A percentile compares a stretch with the other conserved stretches of the same genome.
These are phyloP conservation scores for Fraxinus quadrangulata DNA, from an alignment of 257 asterid genomes.

Conservation along the genomic window DNA sequence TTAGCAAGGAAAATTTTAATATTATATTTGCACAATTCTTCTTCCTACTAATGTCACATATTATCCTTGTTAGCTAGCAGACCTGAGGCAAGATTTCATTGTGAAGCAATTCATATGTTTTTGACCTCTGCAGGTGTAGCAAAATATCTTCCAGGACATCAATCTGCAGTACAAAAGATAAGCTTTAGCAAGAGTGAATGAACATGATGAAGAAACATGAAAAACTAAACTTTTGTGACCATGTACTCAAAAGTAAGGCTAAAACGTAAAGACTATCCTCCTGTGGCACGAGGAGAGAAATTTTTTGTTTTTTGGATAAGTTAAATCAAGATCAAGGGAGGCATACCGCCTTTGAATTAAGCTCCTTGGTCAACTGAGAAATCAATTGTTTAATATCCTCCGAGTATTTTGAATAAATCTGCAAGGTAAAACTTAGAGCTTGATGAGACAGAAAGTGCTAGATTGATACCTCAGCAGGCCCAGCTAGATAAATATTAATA, in stretches of 20 bases:
- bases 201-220: constrained; percentile 18
- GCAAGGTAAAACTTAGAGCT: constrained; percentile 45
- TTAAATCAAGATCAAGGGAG: constrained; percentile 20
- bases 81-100: constrained; percentile 63
- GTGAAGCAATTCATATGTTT: constrained; percentile 57
- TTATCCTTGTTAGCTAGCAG: constrained; percentile 29
- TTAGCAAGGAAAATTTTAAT: constrained; percentile 22
- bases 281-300: constrained; percentile 5
- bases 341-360: constrained; percentile 48
- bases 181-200: constrained; percentile 17
- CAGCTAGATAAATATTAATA: constrained; percentile 18
- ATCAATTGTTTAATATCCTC: constrained; percentile 54
- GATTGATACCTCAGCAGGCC: constrained; percentile 14
- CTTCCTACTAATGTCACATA: constrained; percentile 22
- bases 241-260: not conserved
- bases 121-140: constrained; percentile 56
- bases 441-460: constrained; percentile 25
- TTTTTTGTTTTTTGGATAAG: constrained; percentile 5
- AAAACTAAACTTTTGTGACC: constrained; percentile 11
- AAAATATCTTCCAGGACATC: constrained; percentile 61
- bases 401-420: constrained; percentile 58
- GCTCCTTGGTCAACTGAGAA: constrained; percentile 40
- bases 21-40: constrained; percentile 9
- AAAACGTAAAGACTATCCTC: not conserved
- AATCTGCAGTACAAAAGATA: constrained; percentile 49